Evolutionary conservation across 2,329 filamentous ascomycete species (phyloP).

Genomic region (Corniculantispora saksenae): DNA sequence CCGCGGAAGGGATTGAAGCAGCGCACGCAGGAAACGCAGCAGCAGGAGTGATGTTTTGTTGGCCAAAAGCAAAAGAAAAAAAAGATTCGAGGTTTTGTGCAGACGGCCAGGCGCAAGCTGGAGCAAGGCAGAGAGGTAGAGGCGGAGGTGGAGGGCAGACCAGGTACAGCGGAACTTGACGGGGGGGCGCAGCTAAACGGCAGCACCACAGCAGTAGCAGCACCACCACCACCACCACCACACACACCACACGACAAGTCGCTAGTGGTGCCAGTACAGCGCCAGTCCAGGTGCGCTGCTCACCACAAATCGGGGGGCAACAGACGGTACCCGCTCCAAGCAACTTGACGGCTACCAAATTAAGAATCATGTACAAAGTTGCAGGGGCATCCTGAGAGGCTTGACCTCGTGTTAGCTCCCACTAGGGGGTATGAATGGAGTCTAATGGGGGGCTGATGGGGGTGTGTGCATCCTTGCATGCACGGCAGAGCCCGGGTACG

Average conservation of each 20-base stretch:
- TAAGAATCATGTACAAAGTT: slow-evolving; percentile 3
- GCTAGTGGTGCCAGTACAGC: too few species aligned
- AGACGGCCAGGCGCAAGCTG: background rate
- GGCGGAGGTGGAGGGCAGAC: too few species aligned
- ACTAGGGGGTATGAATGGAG: slow-evolving; percentile 4
- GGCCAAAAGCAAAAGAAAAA: slow-evolving; percentile 11
- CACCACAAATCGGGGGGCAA: background rate
- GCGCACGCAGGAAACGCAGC: background rate
- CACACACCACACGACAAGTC: too few species aligned
- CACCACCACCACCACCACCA: background rate
- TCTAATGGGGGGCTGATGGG: background rate
- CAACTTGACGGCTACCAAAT: slow-evolving; percentile 10
- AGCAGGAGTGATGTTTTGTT: background rate
- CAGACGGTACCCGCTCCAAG: background rate
- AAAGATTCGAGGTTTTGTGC: slow-evolving; percentile 13
- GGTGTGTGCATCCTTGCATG: background rate
- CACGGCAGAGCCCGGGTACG: slow-evolving; percentile 13
- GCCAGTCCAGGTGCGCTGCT: too few species aligned
- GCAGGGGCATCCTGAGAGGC: background rate
- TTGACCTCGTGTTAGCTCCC: slow-evolving; percentile 16
- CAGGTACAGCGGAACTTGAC: background rate
- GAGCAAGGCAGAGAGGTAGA: background rate
- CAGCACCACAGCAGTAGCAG: too few species aligned
- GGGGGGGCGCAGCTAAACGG: slow-evolving; percentile 1
- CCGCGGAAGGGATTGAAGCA: slow-evolving; percentile 15